Evolutionary conservation across 495 filamentous ascomycete genomes (phyloP), one percentile per base, ranked within the genome.

Genomic region (Neurospora sp.): DNA sequence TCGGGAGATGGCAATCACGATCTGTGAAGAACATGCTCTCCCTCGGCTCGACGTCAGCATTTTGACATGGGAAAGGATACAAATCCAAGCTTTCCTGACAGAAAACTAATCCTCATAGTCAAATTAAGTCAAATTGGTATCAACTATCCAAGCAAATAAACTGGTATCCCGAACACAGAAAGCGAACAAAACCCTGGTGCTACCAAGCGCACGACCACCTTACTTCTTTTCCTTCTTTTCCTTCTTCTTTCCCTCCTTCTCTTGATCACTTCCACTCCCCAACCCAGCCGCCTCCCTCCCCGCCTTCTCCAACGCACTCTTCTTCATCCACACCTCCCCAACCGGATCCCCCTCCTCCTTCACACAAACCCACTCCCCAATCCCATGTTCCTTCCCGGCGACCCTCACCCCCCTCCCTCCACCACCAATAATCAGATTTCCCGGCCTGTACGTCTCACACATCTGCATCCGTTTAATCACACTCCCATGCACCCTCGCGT

Each of bases 351-450:
- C 91, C 70, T 91, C 83, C 38, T 89, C 84, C 59, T 80, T 84
- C 9, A 89, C 80, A 27, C 92, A 86, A 3, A 87, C 86, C 93
- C 93, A 97, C 16, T 94, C 85, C 0, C 93, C 93, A 69, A 89
- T 94, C 1, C 92, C 91, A 69, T 85, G 77, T 44, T 89, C 78
- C 18, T 84, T 79, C 0, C 92, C 90, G 0, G 93, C 93, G 18
- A 74, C 76, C 31, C 87, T 77, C 20, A 80, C 74, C 0, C 92
- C 93, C 27, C 92, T 83, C 1, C 93, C 93, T 12, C 93, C 93
- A 2, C 93, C 93, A 16, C 93, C 93, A 12, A 93, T 79, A 62
- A 96, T 91, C 70, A 96, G 79, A 76, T 97, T 97, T 0, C 93
- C 93, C 1, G 93, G 93, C 0, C 93, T 85, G 76, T 96, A 97